phyloP scores from a whole-genome alignment of 108 stramenopile species.

The Hondaea fermentalgiana region DNA sequence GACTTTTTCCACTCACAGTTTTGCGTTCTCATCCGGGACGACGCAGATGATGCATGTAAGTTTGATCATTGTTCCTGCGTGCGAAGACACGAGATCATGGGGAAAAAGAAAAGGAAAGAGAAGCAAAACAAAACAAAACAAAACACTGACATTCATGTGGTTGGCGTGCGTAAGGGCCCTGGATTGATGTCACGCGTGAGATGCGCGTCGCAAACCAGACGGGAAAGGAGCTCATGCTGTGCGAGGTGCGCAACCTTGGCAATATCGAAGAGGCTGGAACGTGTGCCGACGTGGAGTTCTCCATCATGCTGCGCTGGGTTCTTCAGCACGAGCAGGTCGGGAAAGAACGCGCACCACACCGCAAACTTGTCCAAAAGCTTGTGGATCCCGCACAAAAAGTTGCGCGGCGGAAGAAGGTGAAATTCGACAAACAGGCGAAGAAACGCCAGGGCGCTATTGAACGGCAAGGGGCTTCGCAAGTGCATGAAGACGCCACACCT shows the following conservation, averaged over 20 bases:
- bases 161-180: background rate
- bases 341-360: background rate
- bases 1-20: background rate
- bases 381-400: background rate
- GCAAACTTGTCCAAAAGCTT: background rate
- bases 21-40: background rate
- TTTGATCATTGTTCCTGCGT: background rate
- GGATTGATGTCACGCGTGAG: background rate
- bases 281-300: background rate
- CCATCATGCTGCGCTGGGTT: slow-evolving; percentile 8
- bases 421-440: background rate
- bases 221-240: background rate
- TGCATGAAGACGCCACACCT: too few species aligned
- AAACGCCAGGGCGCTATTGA: too few species aligned
- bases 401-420: background rate
- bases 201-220: slow-evolving; percentile 18
- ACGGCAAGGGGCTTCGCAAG: too few species aligned
- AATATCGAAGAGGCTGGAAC: background rate
- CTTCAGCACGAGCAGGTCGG: slow-evolving; percentile 7
- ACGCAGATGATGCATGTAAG: background rate
- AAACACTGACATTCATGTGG: too few species aligned
- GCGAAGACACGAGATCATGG: too few species aligned
- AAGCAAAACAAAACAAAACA: too few species aligned
- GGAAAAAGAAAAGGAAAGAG: too few species aligned
- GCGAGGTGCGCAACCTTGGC: background rate